These are phyloP conservation scores for Linderniella brevidens DNA, from an alignment of 257 asterid species.

Conservation along the genomic window DNA sequence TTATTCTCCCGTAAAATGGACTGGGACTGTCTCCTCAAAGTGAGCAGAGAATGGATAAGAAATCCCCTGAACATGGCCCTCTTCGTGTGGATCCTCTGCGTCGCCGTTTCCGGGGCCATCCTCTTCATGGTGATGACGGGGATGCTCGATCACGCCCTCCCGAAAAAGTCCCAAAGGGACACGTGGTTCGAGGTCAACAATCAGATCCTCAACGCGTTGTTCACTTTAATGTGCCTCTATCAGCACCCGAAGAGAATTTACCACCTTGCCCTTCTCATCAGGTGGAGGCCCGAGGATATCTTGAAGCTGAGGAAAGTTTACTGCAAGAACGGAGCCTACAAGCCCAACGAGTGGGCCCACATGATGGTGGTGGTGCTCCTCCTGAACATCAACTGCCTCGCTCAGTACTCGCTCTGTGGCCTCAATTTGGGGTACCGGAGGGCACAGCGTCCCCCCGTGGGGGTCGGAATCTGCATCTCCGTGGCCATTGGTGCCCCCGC, in stretches of 20 bases:
- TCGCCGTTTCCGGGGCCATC: conserved; percentile 81
- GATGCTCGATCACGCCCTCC: conserved; percentile 64
- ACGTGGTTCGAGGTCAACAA: conserved; percentile 86
- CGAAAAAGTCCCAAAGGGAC: conserved; percentile 53
- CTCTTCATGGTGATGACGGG: conserved; percentile 82
- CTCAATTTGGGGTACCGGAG: conserved; percentile 59
- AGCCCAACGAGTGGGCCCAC: conserved; percentile 77
- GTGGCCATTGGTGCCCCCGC: conserved; percentile 75
- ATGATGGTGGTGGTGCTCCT: conserved; percentile 67
- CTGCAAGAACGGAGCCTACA: conserved; percentile 60
- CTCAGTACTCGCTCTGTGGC: conserved; percentile 69
- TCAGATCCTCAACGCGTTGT: conserved; percentile 75
- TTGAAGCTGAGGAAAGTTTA: conserved; percentile 47
- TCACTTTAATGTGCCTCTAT: conserved; percentile 81
- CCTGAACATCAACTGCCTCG: conserved; percentile 61
- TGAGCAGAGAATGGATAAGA: conserved; percentile 62
- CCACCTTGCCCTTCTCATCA: conserved; percentile 42
- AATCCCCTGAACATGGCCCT: conserved; percentile 65
- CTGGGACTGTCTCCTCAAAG: conserved; percentile 29
- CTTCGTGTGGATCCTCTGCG: conserved; percentile 48
- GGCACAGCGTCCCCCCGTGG: conserved; percentile 57
- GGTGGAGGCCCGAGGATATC: conserved; percentile 48
- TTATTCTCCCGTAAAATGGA: conserved; percentile 45
- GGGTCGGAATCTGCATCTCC: conserved; percentile 54
- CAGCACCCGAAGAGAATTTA: conserved; percentile 68